Conservation (phyloP, 2,329 filamentous ascomycete genomes). For the Pseudogymnoascus destructans region DNA sequence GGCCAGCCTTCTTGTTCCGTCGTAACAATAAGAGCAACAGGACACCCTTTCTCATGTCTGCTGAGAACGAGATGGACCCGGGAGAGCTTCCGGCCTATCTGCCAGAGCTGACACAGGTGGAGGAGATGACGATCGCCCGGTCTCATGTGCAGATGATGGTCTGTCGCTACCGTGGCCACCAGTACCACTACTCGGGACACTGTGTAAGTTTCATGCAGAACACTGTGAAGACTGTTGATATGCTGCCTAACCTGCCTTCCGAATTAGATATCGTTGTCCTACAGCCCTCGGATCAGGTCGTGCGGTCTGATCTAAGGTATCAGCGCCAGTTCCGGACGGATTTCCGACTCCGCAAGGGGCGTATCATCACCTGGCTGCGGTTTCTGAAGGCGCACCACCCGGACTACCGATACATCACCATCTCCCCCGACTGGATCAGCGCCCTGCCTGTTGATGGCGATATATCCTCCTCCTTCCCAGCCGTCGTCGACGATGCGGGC, state of each 20-base stretch:
- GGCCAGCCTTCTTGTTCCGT: no score
- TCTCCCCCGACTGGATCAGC: background rate
- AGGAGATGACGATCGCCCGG: slow-evolving; percentile 13
- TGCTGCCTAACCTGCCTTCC: background rate
- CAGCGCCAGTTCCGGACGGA: background rate
- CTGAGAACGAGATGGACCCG: slow-evolving; percentile 11
- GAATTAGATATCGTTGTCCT: background rate
- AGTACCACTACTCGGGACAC: background rate
- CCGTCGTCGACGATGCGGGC: background rate
- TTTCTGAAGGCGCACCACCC: background rate
- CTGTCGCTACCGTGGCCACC: slow-evolving; percentile 4
- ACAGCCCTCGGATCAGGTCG: background rate
- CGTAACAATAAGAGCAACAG: background rate
- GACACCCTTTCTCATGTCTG: slow-evolving; percentile 10
- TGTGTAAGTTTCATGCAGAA: slow-evolving; percentile 10
- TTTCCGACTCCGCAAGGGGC: background rate
- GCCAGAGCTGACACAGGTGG: slow-evolving; percentile 10
- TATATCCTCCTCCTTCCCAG: background rate
- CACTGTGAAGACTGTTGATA: background rate
- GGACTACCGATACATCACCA: background rate
- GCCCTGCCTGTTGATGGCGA: background rate
- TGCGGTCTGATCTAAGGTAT: background rate
- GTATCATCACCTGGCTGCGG: background rate
- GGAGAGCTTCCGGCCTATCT: slow-evolving; percentile 11
- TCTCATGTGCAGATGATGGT: slow-evolving; percentile 10